Evolutionary conservation across 768 basidiomycete genomes (phyloP).

Genomic region (Suillus brevipes): DNA sequence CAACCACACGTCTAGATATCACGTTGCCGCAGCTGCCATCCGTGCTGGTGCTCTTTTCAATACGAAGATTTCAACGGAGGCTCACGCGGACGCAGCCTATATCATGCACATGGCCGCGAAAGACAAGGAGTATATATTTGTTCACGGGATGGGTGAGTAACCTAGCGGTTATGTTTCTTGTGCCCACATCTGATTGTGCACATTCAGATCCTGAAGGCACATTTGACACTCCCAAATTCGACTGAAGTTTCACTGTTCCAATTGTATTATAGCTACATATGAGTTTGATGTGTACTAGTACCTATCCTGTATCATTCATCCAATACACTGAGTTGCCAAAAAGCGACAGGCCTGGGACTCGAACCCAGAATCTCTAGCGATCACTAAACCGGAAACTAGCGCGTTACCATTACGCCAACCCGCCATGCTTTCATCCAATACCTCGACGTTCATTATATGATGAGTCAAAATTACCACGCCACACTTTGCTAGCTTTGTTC

Average conservation of each 20-base stretch:
- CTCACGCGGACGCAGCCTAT: slow-evolving; percentile 56
- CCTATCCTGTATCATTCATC: not conserved
- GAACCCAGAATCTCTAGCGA: slow-evolving; percentile 63
- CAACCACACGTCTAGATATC: slow-evolving; percentile 67
- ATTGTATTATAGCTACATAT: not conserved
- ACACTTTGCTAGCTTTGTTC: slow-evolving; percentile 2
- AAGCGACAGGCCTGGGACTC: slow-evolving; percentile 61
- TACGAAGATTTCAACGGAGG: slow-evolving; percentile 51
- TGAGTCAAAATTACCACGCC: slow-evolving; percentile 16
- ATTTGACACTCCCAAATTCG: slow-evolving; percentile 50
- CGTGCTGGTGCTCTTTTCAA: slow-evolving; percentile 55
- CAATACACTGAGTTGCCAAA: slow-evolving; percentile 15
- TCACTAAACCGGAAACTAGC: slow-evolving; percentile 53
- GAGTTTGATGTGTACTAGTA: not conserved
- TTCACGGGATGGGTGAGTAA: slow-evolving; percentile 53
- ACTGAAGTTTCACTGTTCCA: not conserved
- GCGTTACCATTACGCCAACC: slow-evolving; percentile 68
- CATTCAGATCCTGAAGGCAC: slow-evolving; percentile 35
- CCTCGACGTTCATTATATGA: not conserved
- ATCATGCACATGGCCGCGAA: slow-evolving; percentile 62
- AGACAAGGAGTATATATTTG: slow-evolving; percentile 61
- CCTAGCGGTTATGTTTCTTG: no score
- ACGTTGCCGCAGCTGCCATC: slow-evolving; percentile 63
- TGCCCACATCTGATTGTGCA: not conserved
- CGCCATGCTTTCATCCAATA: slow-evolving; percentile 30